Conservation (phyloP, 139 green algal species). For the Chlorella sp. region DNA sequence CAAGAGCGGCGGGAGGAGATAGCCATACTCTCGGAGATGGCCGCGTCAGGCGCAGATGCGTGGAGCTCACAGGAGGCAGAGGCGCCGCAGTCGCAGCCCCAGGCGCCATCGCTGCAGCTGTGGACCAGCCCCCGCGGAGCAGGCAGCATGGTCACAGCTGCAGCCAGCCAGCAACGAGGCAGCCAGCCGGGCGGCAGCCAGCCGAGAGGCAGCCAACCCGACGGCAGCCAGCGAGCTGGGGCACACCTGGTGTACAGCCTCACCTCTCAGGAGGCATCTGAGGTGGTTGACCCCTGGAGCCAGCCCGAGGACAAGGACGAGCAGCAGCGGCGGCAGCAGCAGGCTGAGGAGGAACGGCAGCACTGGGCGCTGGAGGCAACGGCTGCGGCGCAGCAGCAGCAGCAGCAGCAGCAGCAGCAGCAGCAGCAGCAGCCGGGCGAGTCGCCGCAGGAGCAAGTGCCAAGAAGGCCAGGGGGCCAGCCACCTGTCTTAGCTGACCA, state of each 20-base stretch:
- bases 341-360: not conserved
- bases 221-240: not conserved
- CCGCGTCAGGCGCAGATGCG: not conserved
- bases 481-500: not conserved
- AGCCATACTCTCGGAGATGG: conserved; percentile 10
- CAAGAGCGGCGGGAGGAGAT: conserved; percentile 23
- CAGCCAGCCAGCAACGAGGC: not conserved
- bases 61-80: conserved; percentile 26
- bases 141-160: not conserved
- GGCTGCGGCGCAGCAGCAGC: not conserved
- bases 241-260: not conserved
- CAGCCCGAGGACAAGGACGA: not conserved
- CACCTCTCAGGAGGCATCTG: conserved; percentile 1
- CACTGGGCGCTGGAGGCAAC: not conserved
- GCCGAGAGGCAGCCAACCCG: not conserved
- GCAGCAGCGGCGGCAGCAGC: conserved; percentile 19
- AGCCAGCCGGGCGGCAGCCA: not conserved
- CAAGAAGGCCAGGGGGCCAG: too few species aligned
- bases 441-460: not conserved
- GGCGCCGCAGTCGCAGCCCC: not conserved
- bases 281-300: conserved; percentile 10
- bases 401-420: not conserved
- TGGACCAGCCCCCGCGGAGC: not conserved
- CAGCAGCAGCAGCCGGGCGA: not conserved
- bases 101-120: not conserved